Percentiles rank a stretch among this genome's conserved stretches.
Conservation (phyloP, 331 rosid genomes). For the Dryas integrifolia region DNA sequence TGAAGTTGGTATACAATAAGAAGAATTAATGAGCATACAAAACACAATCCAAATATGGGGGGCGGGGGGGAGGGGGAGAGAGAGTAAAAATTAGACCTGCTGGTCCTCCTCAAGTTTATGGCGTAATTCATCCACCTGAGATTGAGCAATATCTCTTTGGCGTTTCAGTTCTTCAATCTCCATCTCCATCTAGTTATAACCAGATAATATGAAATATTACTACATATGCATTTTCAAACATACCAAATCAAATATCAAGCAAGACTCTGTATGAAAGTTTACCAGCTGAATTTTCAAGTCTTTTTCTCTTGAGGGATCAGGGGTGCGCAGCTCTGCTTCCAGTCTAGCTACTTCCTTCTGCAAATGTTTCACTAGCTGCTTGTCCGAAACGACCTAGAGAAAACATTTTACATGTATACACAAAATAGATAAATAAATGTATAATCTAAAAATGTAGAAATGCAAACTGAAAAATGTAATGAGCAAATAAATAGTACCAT, state of each 20-base stretch:
- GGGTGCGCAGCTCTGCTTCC: conserved; percentile 91
- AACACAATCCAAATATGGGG: background rate
- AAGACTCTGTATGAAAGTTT: conserved; percentile 12
- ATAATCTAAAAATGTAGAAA: background rate
- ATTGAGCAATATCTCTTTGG: conserved; percentile 85
- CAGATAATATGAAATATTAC: conserved; percentile 17
- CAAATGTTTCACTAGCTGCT: conserved; percentile 86
- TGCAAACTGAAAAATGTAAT: background rate
- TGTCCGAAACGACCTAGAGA: conserved; percentile 79
- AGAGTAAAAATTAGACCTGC: conserved; percentile 43
- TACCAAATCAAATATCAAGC: background rate
- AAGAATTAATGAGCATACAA: background rate
- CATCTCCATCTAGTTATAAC: conserved; percentile 76
- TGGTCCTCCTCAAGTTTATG: conserved; percentile 73
- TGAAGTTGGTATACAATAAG: conserved; percentile 26
- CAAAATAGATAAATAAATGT: background rate
- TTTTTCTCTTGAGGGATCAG: conserved; percentile 81
- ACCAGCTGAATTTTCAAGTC: conserved; percentile 96
- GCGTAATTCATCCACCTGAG: conserved; percentile 78
- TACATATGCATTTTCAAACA: conserved; percentile 17
- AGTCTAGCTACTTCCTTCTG: conserved; percentile 97
- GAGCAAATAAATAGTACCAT: conserved; percentile 53
- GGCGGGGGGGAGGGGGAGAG: background rate
- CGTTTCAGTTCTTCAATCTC: conserved; percentile 87
- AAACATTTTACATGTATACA: background rate